These are phyloP conservation scores for Neurospora sp. DNA, from an alignment of 495 filamentous ascomycete species.

Conservation along the genomic window DNA sequence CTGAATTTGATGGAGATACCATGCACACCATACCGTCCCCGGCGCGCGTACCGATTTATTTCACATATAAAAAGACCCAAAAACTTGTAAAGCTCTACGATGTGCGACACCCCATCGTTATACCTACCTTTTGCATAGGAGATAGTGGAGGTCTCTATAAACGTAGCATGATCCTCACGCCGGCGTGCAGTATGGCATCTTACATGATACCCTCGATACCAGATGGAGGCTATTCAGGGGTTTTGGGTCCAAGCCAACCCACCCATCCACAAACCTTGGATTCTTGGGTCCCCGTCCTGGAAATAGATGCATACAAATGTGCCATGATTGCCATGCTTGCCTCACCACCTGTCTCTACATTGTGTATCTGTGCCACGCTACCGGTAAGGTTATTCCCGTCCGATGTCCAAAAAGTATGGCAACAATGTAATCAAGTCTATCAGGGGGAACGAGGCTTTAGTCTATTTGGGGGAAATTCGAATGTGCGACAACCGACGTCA, in stretches of 20 bases:
- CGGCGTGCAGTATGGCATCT: not conserved
- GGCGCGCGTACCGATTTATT: not conserved
- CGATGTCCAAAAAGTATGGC: not conserved
- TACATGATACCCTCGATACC: not conserved
- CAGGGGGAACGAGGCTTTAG: not conserved
- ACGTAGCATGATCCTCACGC: not conserved
- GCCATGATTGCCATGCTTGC: not conserved
- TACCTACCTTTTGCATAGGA: not conserved
- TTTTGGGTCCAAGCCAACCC: not conserved
- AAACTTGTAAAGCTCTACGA: not conserved
- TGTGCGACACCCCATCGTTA: not conserved
- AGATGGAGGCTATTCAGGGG: not conserved
- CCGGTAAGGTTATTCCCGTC: not conserved
- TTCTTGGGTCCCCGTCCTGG: not conserved
- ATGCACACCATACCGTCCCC: not conserved
- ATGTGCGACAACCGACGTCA: not conserved
- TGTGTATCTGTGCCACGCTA: not conserved
- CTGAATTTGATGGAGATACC: not conserved
- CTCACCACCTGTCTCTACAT: not conserved
- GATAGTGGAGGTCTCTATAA: not conserved
- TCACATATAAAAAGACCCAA: not conserved
- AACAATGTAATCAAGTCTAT: not conserved
- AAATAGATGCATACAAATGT: not conserved
- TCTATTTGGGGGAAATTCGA: not conserved
- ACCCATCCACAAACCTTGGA: not conserved